Conservation (phyloP, 2,329 filamentous ascomycete genomes). For the Fusarium tricinctum region DNA sequence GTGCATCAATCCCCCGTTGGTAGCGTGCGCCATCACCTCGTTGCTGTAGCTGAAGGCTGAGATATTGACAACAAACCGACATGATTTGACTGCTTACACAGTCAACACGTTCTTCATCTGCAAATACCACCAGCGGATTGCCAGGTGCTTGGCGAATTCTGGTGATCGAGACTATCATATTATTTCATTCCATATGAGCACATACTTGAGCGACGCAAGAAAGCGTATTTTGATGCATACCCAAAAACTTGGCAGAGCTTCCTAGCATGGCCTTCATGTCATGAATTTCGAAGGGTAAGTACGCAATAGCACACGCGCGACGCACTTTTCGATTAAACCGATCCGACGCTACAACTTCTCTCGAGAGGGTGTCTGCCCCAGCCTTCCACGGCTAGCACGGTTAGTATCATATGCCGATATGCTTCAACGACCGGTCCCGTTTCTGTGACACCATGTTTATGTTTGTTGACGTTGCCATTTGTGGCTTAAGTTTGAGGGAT, state of each 20-base stretch:
- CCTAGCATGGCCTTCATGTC: neutral
- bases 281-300: conserved; percentile 4
- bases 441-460: conserved; percentile 30
- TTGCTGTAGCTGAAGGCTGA: conserved; percentile 33
- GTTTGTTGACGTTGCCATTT: conserved; percentile 24
- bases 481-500: conserved; percentile 29
- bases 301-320: conserved; percentile 37
- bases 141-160: conserved; percentile 1
- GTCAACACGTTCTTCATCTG: conserved; percentile 7
- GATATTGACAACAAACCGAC: conserved; percentile 20
- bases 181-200: neutral
- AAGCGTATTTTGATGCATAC: conserved; percentile 16
- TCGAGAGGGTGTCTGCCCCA: conserved; percentile 12
- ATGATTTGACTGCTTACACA: conserved; percentile 3
- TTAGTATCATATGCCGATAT: conserved; percentile 20
- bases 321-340: conserved; percentile 19
- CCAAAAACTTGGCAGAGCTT: conserved; percentile 11
- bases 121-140: conserved; percentile 6
- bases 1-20: conserved; percentile 34
- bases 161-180: neutral
- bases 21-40: conserved; percentile 32
- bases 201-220: neutral
- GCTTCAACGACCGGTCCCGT: conserved; percentile 20
- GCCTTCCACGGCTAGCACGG: conserved; percentile 12
- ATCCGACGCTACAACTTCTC: neutral